phyloP scores from a whole-genome alignment of 352 stramenopile genomes.

The Globisporangium iwayamae region DNA sequence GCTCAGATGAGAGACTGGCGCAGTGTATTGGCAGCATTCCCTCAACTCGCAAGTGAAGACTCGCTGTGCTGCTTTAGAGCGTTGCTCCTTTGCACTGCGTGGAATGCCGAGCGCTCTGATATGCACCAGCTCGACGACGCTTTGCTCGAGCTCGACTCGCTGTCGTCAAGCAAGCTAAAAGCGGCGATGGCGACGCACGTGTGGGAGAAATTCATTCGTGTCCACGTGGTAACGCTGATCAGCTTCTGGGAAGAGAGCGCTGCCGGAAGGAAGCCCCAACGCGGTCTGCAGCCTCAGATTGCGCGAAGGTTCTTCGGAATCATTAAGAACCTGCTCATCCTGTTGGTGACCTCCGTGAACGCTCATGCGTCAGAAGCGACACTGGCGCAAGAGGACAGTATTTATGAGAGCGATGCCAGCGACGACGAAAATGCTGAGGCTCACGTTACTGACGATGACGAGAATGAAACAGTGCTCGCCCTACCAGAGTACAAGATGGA shows the following conservation, averaged over 20 bases:
- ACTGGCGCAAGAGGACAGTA: background rate
- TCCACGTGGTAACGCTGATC: conserved; percentile 77
- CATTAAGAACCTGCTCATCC: conserved; percentile 54
- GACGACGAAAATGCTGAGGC: conserved; percentile 15
- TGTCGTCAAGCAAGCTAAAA: conserved; percentile 36
- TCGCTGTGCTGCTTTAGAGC: conserved; percentile 67
- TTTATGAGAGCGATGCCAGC: conserved; percentile 13
- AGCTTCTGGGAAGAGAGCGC: conserved; percentile 83
- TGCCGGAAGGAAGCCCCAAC: conserved; percentile 54
- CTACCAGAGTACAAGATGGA: conserved; percentile 35
- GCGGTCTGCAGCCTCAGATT: conserved; percentile 72
- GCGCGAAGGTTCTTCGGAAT: conserved; percentile 76
- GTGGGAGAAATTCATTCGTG: conserved; percentile 80
- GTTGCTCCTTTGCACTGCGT: conserved; percentile 59
- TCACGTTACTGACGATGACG: conserved; percentile 14
- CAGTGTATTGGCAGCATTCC: conserved; percentile 50
- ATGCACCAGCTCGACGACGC: conserved; percentile 84
- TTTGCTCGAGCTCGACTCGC: conserved; percentile 52
- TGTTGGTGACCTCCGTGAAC: conserved; percentile 38
- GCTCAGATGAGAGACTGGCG: conserved; percentile 68
- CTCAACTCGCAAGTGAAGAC: conserved; percentile 56
- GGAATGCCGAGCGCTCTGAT: conserved; percentile 77
- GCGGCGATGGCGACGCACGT: conserved; percentile 66
- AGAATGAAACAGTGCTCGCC: conserved; percentile 14
- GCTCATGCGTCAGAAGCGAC: background rate